Evolutionary conservation across 2,329 filamentous ascomycete species (phyloP).

Genomic region (Thielaviopsis musarum): DNA sequence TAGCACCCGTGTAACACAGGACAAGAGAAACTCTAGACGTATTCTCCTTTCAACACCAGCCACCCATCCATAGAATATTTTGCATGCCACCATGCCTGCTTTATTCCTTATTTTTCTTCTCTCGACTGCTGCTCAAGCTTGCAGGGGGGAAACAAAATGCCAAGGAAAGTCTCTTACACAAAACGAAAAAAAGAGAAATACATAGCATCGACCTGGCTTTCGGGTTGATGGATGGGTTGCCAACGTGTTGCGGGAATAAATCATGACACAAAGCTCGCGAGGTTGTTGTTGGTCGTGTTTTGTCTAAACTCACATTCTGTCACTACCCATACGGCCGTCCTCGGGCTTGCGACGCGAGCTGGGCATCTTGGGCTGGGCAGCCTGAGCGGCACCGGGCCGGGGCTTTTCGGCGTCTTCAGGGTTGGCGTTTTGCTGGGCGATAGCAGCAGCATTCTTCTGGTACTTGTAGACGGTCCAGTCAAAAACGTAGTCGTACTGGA

Average conservation of each 20-base stretch:
- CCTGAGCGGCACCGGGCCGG: constrained; percentile 49
- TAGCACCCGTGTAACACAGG: background rate
- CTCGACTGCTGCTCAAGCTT: background rate
- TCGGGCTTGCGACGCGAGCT: background rate
- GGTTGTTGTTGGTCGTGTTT: background rate
- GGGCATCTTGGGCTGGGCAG: constrained; percentile 33
- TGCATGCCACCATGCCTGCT: background rate
- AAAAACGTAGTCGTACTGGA: constrained; percentile 99
- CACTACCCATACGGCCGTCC: background rate
- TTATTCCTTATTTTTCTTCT: background rate
- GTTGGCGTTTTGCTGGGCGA: constrained; percentile 61
- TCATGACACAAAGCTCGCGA: constrained; percentile 9
- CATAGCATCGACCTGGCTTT: background rate
- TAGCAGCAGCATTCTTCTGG: constrained; percentile 96
- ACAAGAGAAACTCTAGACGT: background rate
- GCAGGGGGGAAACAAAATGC: background rate
- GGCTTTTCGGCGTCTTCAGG: constrained; percentile 61
- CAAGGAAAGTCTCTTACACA: background rate
- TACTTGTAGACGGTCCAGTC: constrained; percentile 99
- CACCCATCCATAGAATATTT: background rate
- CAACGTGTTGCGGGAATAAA: background rate
- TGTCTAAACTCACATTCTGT: background rate
- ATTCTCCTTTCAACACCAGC: background rate
- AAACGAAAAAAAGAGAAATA: background rate
- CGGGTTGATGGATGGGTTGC: background rate